Conservation (phyloP, 345 rosid genomes). For the Moricandia arvensis region DNA sequence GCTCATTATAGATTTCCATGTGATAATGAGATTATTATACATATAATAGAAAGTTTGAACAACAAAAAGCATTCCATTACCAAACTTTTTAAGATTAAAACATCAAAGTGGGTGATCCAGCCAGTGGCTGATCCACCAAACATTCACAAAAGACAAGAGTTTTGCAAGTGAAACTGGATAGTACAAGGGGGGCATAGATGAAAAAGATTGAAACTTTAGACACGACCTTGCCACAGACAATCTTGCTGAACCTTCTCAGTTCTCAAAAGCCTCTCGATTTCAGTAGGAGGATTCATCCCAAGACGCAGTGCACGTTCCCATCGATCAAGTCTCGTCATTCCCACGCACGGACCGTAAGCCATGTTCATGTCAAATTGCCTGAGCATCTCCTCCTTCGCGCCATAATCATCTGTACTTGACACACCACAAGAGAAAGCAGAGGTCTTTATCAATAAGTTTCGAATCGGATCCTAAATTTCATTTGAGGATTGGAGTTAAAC, state of each 20-base stretch:
- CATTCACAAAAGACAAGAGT: constrained; percentile 8
- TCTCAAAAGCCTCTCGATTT: constrained; percentile 50
- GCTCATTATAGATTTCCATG: too few species aligned
- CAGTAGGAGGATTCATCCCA: constrained; percentile 65
- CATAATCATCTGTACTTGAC: constrained; percentile 43
- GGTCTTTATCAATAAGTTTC: not conserved
- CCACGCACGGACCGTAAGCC: constrained; percentile 79
- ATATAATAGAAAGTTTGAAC: not conserved
- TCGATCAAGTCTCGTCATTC: constrained; percentile 62
- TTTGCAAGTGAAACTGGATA: not conserved
- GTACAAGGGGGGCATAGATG: constrained; percentile 17
- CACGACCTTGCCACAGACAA: constrained; percentile 69
- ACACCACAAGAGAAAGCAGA: constrained; percentile 1
- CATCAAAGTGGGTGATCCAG: constrained; percentile 10
- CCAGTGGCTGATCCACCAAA: constrained; percentile 29
- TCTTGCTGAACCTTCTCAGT: constrained; percentile 44
- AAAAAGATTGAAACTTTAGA: constrained; percentile 32
- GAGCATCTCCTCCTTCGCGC: constrained; percentile 47
- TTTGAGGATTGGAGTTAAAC: not conserved
- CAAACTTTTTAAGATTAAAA: constrained; percentile 20
- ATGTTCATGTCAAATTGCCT: constrained; percentile 85
- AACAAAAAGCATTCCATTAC: not conserved
- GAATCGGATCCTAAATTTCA: not conserved
- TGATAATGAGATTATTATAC: not conserved
- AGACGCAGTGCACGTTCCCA: constrained; percentile 78